phyloP scores from a whole-genome alignment of 1,284 basidiomycete species.

The Fomitopsis palustris region DNA sequence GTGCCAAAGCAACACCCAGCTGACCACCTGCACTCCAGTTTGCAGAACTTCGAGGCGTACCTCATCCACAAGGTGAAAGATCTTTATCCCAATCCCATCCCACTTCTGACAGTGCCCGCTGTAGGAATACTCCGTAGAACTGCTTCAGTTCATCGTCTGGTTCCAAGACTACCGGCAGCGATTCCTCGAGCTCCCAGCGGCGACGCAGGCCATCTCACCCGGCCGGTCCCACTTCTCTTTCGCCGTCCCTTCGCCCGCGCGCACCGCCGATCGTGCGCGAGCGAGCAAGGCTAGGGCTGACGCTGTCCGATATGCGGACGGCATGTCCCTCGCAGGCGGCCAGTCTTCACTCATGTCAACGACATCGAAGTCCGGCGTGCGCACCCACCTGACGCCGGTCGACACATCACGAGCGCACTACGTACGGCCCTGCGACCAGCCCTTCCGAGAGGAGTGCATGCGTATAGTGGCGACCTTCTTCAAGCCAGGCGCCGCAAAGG shows the following conservation, averaged over 20 bases:
- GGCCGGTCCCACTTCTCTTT: slow-evolving; percentile 20
- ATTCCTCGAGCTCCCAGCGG: slow-evolving; percentile 28
- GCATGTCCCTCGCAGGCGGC: not conserved
- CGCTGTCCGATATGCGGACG: not conserved
- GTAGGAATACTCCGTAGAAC: slow-evolving; percentile 37
- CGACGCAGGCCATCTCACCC: slow-evolving; percentile 20
- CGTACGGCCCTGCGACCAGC: slow-evolving; percentile 16
- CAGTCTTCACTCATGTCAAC: not conserved
- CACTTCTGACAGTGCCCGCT: not conserved
- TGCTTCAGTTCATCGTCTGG: slow-evolving; percentile 42
- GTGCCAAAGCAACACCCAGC: no score
- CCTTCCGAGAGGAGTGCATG: slow-evolving; percentile 31
- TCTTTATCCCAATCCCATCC: not conserved
- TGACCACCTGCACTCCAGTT: slow-evolving; percentile 7
- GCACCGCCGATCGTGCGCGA: slow-evolving; percentile 19
- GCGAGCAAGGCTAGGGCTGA: slow-evolving; percentile 8
- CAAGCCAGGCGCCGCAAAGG: slow-evolving; percentile 29
- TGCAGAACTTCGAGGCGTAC: slow-evolving; percentile 37
- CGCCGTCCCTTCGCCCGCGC: slow-evolving; percentile 18
- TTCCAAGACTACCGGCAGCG: slow-evolving; percentile 38
- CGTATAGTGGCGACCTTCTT: slow-evolving; percentile 37
- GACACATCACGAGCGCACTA: not conserved
- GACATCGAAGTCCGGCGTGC: not conserved
- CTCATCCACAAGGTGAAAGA: slow-evolving; percentile 24
- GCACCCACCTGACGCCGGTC: not conserved